Evolutionary conservation across 257 asterid species (phyloP).

Genomic region (Phtheirospermum japonicum): DNA sequence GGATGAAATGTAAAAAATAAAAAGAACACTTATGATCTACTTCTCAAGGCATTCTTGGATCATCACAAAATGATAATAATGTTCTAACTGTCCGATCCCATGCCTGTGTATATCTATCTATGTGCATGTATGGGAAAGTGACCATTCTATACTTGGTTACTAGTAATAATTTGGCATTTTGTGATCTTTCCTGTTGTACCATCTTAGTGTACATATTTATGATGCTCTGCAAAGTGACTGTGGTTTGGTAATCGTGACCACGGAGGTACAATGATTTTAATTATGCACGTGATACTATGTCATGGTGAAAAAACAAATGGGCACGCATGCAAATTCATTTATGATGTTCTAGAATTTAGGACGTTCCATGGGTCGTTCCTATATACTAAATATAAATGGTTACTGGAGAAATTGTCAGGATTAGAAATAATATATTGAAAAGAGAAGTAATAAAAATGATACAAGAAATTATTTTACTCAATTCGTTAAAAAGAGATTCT

Average conservation of each 20-base stretch:
- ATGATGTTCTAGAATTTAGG: background rate
- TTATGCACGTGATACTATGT: too few relatives aligned
- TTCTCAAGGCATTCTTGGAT: slow-evolving; percentile 8
- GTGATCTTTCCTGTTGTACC: background rate
- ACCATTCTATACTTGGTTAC: slow-evolving; percentile 25
- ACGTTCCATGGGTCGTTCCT: too few relatives aligned
- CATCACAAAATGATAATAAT: background rate
- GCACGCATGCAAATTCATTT: too few relatives aligned
- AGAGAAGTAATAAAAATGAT: too few relatives aligned
- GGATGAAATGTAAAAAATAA: slow-evolving; percentile 6
- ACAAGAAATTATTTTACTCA: too few relatives aligned
- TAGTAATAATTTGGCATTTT: slow-evolving; percentile 17
- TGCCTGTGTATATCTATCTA: too few relatives aligned
- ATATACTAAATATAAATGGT: too few relatives aligned
- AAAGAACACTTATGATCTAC: background rate
- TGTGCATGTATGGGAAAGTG: slow-evolving; percentile 32
- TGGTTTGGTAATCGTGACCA: background rate
- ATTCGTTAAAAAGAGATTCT: too few relatives aligned
- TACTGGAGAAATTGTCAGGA: too few relatives aligned
- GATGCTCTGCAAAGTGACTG: background rate
- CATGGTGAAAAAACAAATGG: too few relatives aligned
- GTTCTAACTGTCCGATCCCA: background rate
- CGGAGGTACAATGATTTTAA: background rate
- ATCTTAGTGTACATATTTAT: slow-evolving; percentile 8
- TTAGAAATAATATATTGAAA: too few relatives aligned